Percentiles rank a stretch among this genome's conserved stretches.
Conservation (phyloP, 1,139 yeast genomes). For the Kodamaea ohmeri region DNA sequence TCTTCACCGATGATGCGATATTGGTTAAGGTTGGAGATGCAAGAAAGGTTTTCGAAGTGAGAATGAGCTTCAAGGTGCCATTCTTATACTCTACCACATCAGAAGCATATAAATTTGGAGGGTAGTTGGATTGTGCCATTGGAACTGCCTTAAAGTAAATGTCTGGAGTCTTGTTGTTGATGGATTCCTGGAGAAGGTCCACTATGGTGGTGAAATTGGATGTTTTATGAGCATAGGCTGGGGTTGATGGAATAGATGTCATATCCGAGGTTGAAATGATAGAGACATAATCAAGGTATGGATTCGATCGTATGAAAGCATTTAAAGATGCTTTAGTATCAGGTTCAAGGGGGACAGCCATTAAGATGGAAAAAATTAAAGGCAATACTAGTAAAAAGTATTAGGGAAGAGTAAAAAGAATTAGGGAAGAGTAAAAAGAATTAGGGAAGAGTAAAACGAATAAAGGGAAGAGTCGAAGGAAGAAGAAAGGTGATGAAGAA, state of each 20-base stretch:
- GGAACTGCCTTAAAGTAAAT: conserved; percentile 10
- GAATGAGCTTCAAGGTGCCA: conserved; percentile 8
- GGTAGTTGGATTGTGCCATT: conserved; percentile 3
- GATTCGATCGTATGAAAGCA: conserved; percentile 4
- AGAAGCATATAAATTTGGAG: conserved; percentile 3
- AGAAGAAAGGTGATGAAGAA: too few relatives aligned
- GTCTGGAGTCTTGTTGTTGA: background rate
- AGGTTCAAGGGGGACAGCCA: background rate
- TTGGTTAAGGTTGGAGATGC: conserved; percentile 16
- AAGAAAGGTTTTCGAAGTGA: conserved; percentile 15
- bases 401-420: too few relatives aligned
- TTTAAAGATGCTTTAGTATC: background rate
- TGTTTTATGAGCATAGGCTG: background rate
- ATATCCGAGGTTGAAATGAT: background rate
- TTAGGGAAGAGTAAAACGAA: too few relatives aligned
- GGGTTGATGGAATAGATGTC: background rate
- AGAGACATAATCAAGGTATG: conserved; percentile 8
- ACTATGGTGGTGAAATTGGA: background rate
- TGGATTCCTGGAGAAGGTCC: conserved; percentile 1
- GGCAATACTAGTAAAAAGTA: too few relatives aligned
- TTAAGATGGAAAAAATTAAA: too few relatives aligned
- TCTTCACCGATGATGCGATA: conserved; percentile 13
- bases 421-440: too few relatives aligned
- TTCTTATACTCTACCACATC: conserved; percentile 12
- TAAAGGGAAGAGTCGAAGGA: too few relatives aligned